Base-by-base conservation (phyloP, 176 grass and related monocot genomes). In the Carex littledalei region DNA sequence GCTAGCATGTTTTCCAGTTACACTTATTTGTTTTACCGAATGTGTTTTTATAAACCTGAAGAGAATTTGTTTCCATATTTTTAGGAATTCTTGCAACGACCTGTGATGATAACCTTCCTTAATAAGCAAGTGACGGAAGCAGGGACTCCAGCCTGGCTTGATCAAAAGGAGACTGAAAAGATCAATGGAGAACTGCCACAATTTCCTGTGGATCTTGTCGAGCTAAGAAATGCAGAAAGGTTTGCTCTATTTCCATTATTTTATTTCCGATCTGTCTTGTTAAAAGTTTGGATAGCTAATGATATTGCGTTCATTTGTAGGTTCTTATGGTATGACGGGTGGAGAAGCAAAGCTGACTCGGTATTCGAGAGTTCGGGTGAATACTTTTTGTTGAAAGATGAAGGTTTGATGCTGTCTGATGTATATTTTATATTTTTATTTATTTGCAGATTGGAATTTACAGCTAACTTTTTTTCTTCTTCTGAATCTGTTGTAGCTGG, bases 121-220 rank as follows among this genome's bases (percentile, higher is more conserved):
- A 86, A 89, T 62, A 83, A 91, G 88, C 87, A 92, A 88, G 87
- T 79, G 53, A 65, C 32, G 60, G 49, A 67, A 34, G 85, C 63
- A 35, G 8, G 79, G 89, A 79, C 92, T 87, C 91, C 88, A 26
- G 74, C 79, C 77, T 98, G 95, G 95, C 92, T 98, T 86, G 92
- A 98, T 88, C 86, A 81, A 78, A 87, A 91, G 80, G 68, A 56
- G 50, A 69, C 91, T 52, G 89, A 94, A 77, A 71, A 84, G 71
- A 49, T 55, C 11, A 87, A 77, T 54, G 47, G 79, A 82, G 85
- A 87, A 56, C 65, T 87, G 58, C 86, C 89, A 78, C 73, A 93
- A 52, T 90, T 93, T 91, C 92, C 92, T 66, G 39, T 98, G 70
- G 89, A 91, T 85, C 73, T 85, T 69, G 80, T 85, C 66, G 86